These are phyloP conservation scores for Sugiyamaella paludigena DNA, from an alignment of 1,139 yeast genomes.

Conservation along the genomic window DNA sequence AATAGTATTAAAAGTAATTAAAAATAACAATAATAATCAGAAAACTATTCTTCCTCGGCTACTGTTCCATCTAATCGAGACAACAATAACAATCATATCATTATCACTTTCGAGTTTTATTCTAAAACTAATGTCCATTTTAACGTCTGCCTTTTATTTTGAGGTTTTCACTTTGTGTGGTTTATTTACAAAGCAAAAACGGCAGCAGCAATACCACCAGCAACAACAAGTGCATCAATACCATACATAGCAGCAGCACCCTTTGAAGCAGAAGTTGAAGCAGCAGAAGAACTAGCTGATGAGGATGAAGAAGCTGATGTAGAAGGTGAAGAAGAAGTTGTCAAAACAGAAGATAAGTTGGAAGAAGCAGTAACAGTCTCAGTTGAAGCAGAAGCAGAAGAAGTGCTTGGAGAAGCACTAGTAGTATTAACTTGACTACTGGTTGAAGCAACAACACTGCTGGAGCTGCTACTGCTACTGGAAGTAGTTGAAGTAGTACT, in stretches of 20 bases:
- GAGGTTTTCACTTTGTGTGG: too few relatives aligned
- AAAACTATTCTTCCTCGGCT: too few relatives aligned
- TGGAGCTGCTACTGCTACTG: slow-evolving; percentile 15
- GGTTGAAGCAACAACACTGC: slow-evolving; percentile 16
- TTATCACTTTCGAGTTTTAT: too few relatives aligned
- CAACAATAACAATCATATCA: too few relatives aligned
- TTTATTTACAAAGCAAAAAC: slow-evolving; percentile 25
- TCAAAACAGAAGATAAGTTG: slow-evolving; percentile 5
- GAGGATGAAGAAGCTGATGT: slow-evolving; percentile 9
- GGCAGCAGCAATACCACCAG: slow-evolving; percentile 23
- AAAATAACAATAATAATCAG: too few relatives aligned
- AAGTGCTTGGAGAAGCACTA: slow-evolving; percentile 17
- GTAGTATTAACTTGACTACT: slow-evolving; percentile 5
- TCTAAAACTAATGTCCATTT: too few relatives aligned
- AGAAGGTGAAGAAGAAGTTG: slow-evolving; percentile 9
- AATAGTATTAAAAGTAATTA: too few relatives aligned
- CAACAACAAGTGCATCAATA: slow-evolving; percentile 22
- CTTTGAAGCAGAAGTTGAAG: slow-evolving; percentile 5
- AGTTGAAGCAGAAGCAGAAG: slow-evolving; percentile 11
- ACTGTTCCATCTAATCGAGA: too few relatives aligned
- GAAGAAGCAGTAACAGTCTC: slow-evolving; percentile 14
- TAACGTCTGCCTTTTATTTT: too few relatives aligned
- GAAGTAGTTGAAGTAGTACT: slow-evolving; percentile 18
- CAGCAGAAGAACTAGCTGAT: slow-evolving; percentile 15
- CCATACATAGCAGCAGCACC: slow-evolving; percentile 22